A percentile compares a stretch with the other conserved stretches of the same genome.
Evolutionary conservation across 1,139 yeast species (phyloP).

Genomic region (Blastobotrys malaysiensis): DNA sequence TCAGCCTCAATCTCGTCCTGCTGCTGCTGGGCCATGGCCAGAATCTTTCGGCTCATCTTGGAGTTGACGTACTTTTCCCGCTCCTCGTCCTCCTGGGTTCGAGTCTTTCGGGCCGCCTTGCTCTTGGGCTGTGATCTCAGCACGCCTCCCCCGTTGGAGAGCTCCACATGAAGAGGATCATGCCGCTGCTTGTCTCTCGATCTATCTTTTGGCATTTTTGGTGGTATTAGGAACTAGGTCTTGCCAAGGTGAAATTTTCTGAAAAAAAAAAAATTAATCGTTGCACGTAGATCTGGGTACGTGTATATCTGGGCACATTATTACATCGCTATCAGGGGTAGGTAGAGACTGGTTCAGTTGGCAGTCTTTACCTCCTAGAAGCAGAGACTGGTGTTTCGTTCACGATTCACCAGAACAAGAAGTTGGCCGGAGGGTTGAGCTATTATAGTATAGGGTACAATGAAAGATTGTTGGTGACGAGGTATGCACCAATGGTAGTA

Average conservation of each 20-base stretch:
- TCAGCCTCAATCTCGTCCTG: conserved; percentile 80
- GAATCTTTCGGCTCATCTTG: conserved; percentile 72
- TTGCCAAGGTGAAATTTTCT: not conserved
- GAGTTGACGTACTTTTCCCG: conserved; percentile 75
- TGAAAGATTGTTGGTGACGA: too few species aligned
- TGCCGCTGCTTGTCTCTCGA: conserved; percentile 43
- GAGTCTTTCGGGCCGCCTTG: conserved; percentile 18
- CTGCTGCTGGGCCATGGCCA: conserved; percentile 85
- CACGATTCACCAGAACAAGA: too few species aligned
- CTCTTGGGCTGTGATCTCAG: conserved; percentile 43
- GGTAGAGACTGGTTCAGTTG: too few species aligned
- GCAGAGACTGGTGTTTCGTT: too few species aligned
- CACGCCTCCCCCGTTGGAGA: conserved; percentile 66
- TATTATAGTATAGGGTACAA: too few species aligned
- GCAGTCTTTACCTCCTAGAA: too few species aligned
- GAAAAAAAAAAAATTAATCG: not conserved
- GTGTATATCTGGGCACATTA: not conserved
- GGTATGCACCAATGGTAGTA: too few species aligned
- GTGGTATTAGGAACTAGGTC: not conserved
- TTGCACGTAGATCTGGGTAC: not conserved
- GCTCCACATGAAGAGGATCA: conserved; percentile 73
- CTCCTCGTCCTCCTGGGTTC: conserved; percentile 30
- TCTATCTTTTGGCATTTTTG: conserved; percentile 31
- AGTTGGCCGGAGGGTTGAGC: too few species aligned
- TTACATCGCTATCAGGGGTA: not conserved